phyloP scores from a whole-genome alignment of 108 stramenopile genomes.

The Cyclotella distinguenda region DNA sequence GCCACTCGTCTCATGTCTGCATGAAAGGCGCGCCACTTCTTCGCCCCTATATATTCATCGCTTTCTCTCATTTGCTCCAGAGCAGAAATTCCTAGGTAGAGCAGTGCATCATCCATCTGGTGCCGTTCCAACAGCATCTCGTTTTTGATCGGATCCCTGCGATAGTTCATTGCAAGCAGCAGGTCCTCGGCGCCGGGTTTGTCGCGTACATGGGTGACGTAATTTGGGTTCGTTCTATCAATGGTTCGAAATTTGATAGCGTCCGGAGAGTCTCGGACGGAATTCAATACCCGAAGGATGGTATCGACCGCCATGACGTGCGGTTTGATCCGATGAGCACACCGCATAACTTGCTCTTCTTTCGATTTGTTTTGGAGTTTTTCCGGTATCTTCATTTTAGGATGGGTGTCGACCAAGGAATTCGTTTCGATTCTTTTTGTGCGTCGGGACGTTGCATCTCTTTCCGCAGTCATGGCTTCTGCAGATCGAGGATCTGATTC shows the following conservation, averaged over 20 bases:
- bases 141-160: conserved; percentile 27
- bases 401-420: conserved; percentile 48
- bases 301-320: conserved; percentile 78
- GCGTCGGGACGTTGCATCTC: conserved; percentile 45
- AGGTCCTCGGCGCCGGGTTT: conserved; percentile 79
- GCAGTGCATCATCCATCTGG: conserved; percentile 64
- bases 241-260: conserved; percentile 66
- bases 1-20: conserved; percentile 41
- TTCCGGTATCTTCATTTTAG: conserved; percentile 70
- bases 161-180: conserved; percentile 75
- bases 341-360: conserved; percentile 77
- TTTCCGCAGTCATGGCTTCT: conserved; percentile 47
- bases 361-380: conserved; percentile 69
- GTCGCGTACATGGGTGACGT: conserved; percentile 48
- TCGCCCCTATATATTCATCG: conserved; percentile 59
- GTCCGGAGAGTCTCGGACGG: conserved; percentile 50
- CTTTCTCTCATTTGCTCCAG: conserved; percentile 63
- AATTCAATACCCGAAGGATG: conserved; percentile 50
- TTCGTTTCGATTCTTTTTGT: conserved; percentile 9
- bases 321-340: conserved; percentile 66
- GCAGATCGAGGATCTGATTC: conserved; percentile 31
- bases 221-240: conserved; percentile 59
- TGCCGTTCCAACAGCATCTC: conserved; percentile 49
- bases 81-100: conserved; percentile 79
- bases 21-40: conserved; percentile 43